These are phyloP conservation scores for Alternaria sp. DNA, from an alignment of 2,329 filamentous ascomycete species.

Conservation along the genomic window DNA sequence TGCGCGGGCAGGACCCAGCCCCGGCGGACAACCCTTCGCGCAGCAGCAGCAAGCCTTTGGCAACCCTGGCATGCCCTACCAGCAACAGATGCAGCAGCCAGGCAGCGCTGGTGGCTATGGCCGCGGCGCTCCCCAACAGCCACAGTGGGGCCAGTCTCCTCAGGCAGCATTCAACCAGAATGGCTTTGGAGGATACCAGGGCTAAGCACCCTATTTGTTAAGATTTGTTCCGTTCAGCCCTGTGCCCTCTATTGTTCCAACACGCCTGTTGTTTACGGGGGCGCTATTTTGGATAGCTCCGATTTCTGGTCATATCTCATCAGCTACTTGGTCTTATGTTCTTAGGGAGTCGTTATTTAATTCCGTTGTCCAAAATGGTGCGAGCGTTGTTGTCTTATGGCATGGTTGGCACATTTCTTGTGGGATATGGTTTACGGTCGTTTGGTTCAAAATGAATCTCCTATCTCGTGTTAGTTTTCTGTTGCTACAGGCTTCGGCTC, in stretches of 20 bases:
- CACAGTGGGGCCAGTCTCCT: constrained; percentile 62
- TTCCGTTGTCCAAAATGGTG: constrained; percentile 38
- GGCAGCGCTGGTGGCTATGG: constrained; percentile 84
- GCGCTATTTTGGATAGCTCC: constrained; percentile 49
- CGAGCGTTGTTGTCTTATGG: constrained; percentile 29
- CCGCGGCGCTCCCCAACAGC: constrained; percentile 69
- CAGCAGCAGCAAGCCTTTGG: constrained; percentile 67
- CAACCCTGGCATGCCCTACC: constrained; percentile 61
- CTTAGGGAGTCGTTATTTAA: constrained; percentile 37
- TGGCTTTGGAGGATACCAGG: constrained; percentile 68
- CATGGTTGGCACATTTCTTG: constrained; percentile 37
- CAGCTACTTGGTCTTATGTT: constrained; percentile 44
- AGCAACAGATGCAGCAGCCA: constrained; percentile 57
- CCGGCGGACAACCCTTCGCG: constrained; percentile 69
- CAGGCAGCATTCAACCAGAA: constrained; percentile 59
- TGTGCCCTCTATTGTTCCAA: constrained; percentile 42
- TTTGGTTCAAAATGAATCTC: constrained; percentile 38
- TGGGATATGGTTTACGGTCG: constrained; percentile 33
- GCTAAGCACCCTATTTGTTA: constrained; percentile 50
- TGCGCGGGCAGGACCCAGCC: constrained; percentile 60
- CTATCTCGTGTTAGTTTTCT: constrained; percentile 27
- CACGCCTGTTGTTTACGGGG: constrained; percentile 47
- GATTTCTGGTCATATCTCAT: constrained; percentile 41
- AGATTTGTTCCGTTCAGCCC: constrained; percentile 39
- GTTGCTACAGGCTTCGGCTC: constrained; percentile 20